Percentiles rank a stretch among this genome's conserved stretches.
phyloP scores from a whole-genome alignment of 2,329 filamentous ascomycete species.

The Fusarium newnesense region DNA sequence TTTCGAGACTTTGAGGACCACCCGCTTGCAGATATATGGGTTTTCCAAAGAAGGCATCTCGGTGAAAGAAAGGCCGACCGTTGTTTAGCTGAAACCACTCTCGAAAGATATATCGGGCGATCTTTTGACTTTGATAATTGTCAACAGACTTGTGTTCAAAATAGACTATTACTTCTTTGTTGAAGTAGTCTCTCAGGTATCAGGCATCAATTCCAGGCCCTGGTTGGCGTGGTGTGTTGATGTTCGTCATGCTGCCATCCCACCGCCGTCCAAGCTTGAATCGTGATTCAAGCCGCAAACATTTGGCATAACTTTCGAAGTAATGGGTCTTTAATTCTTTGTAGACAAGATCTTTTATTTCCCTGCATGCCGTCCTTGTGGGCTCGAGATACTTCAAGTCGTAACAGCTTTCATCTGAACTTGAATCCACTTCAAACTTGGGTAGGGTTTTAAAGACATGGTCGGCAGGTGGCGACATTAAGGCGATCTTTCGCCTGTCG shows the following conservation, averaged over 20 bases:
- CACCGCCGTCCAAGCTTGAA: background rate
- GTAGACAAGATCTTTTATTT: background rate
- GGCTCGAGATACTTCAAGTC: background rate
- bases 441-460: no score
- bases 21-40: rapidly evolving
- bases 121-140: background rate
- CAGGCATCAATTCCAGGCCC: no score
- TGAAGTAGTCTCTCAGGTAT: background rate
- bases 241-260: background rate
- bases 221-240: background rate
- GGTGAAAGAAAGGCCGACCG: background rate
- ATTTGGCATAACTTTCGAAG: background rate
- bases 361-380: rapidly evolving
- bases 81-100: background rate
- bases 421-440: background rate
- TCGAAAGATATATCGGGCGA: background rate
- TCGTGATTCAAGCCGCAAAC: no score
- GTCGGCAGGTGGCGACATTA: no score
- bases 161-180: background rate
- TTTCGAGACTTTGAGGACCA: background rate
- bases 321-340: background rate
- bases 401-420: background rate
- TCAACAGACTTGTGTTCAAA: background rate
- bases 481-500: no score
- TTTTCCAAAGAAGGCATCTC: background rate